These are phyloP conservation scores for Tolypocladium tundrense DNA, from an alignment of 2,329 filamentous ascomycete species.

Conservation along the genomic window DNA sequence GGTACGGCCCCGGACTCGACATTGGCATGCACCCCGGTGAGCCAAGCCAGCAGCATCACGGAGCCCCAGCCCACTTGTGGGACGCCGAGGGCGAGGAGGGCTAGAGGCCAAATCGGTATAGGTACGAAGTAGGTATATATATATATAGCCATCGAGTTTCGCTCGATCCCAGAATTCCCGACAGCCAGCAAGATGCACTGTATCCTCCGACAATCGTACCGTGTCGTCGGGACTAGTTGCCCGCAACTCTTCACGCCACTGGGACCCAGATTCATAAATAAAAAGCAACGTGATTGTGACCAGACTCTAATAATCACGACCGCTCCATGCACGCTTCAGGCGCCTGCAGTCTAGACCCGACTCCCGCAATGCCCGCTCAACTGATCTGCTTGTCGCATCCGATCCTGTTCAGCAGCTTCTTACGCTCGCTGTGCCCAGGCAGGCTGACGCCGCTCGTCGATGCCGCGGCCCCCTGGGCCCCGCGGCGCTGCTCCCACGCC, in stretches of 20 bases:
- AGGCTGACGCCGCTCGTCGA: slow-evolving; percentile 49
- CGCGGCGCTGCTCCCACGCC: slow-evolving; percentile 45
- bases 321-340: not conserved
- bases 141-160: not conserved
- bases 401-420: slow-evolving; percentile 70
- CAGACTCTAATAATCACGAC: not conserved
- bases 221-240: not conserved
- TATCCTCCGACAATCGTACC: too few relatives aligned
- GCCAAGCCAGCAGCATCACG: not conserved
- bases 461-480: slow-evolving; percentile 39
- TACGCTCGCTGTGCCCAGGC: slow-evolving; percentile 62
- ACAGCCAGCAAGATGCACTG: too few relatives aligned
- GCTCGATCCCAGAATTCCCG: too few relatives aligned
- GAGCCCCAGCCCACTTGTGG: not conserved
- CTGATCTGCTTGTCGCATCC: slow-evolving; percentile 62
- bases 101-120: too few relatives aligned
- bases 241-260: not conserved
- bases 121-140: not conserved
- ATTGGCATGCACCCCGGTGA: not conserved
- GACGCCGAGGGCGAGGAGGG: too few relatives aligned
- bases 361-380: not conserved
- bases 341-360: not conserved
- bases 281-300: not conserved
- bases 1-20: not conserved
- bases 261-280: not conserved